phyloP scores from a whole-genome alignment of 352 stramenopile species.

The Phytophthora ramorum region DNA sequence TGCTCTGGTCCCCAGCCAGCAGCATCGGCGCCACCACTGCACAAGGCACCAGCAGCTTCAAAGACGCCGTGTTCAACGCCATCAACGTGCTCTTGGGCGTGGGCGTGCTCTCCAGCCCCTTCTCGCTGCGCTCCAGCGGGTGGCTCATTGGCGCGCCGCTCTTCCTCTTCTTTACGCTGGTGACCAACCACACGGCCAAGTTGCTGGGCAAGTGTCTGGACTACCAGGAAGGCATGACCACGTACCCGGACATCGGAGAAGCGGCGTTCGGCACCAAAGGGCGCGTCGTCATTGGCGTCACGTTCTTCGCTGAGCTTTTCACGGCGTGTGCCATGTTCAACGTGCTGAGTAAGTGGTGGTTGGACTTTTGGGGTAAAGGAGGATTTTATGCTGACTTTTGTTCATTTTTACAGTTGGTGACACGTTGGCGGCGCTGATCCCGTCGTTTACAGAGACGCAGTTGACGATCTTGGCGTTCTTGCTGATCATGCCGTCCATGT shows the following conservation, averaged over 20 bases:
- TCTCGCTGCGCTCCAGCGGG: slow-evolving; percentile 80
- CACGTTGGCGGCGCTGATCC: slow-evolving; percentile 76
- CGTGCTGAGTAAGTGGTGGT: slow-evolving; percentile 68
- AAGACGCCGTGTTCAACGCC: slow-evolving; percentile 81
- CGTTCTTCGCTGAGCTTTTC: slow-evolving; percentile 88
- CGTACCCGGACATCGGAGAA: slow-evolving; percentile 87
- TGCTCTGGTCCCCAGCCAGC: slow-evolving; percentile 29
- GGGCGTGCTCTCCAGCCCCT: slow-evolving; percentile 85
- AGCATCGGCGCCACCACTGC: slow-evolving; percentile 10
- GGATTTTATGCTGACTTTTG: not conserved
- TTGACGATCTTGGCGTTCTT: slow-evolving; percentile 76
- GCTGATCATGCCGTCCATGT: slow-evolving; percentile 80
- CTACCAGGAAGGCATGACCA: slow-evolving; percentile 85
- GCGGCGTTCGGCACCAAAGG: slow-evolving; percentile 78
- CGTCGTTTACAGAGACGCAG: slow-evolving; percentile 61
- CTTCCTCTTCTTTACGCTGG: slow-evolving; percentile 85
- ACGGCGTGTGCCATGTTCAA: slow-evolving; percentile 82
- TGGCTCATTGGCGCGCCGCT: slow-evolving; percentile 74
- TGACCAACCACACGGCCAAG: slow-evolving; percentile 89
- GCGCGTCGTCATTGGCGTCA: slow-evolving; percentile 74
- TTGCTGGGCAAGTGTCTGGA: slow-evolving; percentile 82
- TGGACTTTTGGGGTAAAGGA: not conserved
- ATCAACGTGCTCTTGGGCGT: slow-evolving; percentile 90
- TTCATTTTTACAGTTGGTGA: slow-evolving; percentile 62
- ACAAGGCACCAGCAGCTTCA: slow-evolving; percentile 72